Base-by-base conservation (phyloP, 164 flowering plant genomes). In the Vitis rotundifolia region DNA sequence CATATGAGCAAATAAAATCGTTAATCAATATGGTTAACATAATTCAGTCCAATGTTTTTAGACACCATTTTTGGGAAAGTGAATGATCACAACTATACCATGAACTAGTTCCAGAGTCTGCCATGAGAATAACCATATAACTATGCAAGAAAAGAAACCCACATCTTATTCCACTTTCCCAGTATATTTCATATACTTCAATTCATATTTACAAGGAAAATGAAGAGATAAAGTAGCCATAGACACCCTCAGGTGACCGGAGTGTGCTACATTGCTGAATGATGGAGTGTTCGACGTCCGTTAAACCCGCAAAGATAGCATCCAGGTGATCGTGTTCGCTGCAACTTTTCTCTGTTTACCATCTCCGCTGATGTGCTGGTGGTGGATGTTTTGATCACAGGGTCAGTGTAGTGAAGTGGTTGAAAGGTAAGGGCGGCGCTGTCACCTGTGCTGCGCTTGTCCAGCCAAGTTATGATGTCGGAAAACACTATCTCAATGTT, bases 391-490 rank as follows among this genome's bases (percentile, higher is more conserved):
- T 31, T 37, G 0, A 28, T 58, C 9, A 18, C 60, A 16, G 56
- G 56, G 49, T 28, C 15, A 11, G 61, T 31, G 29, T 49, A 26
- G 26, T 44, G 66, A 14, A 67, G 19, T 5, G 56, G 66, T 8
- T 52, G 48, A 5, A 47, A 70, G 2, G 26, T 19, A 55, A 54
- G 50, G 11, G 71, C 51, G 66, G 57, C 47, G 11, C 52, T 72
- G 31, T 58, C 71, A 6, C 59, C 66, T 31, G 59, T 62, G 56
- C 76, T 62, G 56, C 76, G 89, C 77, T 83, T 85, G 77, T 90
- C 94, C 0, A 93, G 92, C 99, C 99, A 96, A 3, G 78, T 67
- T 52, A 85, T 73, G 66, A 96, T 92, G 72, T 96, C 98, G 1
- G 80, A 65, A 52, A 93, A 96, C 8, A 93, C 99, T 0, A 79